A percentile compares a stretch with the other conserved stretches of the same genome.
Evolutionary conservation across 352 stramenopile species (phyloP).

Genomic region (Pythium vanterpoolii): DNA sequence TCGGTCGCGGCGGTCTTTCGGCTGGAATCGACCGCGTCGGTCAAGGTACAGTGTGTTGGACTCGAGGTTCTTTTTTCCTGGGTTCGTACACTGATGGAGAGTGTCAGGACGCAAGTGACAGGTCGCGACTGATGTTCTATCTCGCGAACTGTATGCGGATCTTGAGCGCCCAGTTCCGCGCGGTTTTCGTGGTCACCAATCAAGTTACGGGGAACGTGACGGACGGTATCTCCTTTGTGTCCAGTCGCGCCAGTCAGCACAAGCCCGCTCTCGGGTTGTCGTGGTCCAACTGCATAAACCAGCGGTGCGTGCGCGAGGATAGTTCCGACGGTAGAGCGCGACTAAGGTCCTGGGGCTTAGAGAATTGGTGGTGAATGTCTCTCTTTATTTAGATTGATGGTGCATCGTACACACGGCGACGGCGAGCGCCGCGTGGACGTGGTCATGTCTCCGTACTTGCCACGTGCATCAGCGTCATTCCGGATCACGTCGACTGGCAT

Average conservation of each 20-base stretch:
- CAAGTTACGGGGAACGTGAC: constrained; percentile 76
- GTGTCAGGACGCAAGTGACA: constrained; percentile 56
- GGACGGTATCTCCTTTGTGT: constrained; percentile 15
- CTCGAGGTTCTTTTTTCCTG: background rate
- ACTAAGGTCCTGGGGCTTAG: background rate
- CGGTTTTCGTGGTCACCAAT: constrained; percentile 76
- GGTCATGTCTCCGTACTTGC: constrained; percentile 54
- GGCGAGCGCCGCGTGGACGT: constrained; percentile 41
- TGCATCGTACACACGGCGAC: constrained; percentile 30
- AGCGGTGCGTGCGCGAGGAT: constrained; percentile 39
- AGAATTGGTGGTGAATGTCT: background rate
- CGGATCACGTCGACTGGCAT: constrained; percentile 57
- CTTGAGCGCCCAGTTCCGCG: constrained; percentile 68
- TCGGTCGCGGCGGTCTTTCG: constrained; percentile 78
- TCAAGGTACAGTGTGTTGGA: constrained; percentile 41
- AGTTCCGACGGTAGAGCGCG: background rate
- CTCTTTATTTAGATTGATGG: constrained; percentile 41
- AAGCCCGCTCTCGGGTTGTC: constrained; percentile 71
- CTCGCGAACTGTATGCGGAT: constrained; percentile 84
- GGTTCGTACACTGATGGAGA: background rate
- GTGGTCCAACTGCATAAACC: constrained; percentile 85
- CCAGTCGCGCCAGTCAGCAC: constrained; percentile 21
- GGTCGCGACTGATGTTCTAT: constrained; percentile 77
- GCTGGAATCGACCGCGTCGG: constrained; percentile 55
- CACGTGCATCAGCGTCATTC: constrained; percentile 37